Evolutionary conservation across 2,329 filamentous ascomycete genomes (phyloP), one percentile per base, ranked within the genome.

Genomic region (Aspergillus sp.): DNA sequence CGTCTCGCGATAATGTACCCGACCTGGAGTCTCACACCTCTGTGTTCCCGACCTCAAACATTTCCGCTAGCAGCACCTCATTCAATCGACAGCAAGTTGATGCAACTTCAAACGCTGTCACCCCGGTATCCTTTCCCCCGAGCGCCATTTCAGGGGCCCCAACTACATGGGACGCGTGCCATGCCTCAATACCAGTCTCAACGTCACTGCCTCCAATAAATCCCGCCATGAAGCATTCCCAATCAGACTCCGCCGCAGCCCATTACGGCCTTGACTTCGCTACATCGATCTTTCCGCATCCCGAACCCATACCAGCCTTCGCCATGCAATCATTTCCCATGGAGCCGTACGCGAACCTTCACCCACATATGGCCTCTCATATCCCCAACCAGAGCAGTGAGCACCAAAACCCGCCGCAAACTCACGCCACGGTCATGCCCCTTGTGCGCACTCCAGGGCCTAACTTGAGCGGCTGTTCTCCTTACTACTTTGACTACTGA

Each of bases 201-300:
- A 20, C 51, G 8, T 55, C 57, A 18, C 30, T 60, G n/a, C 60
- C 63, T 3, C 53, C 63, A 13, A 39, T 59, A 2, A 56, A 50
- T 38, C 26, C 53, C 7, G n/a, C 42, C 20, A 48, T 18, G 4
- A 57, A 57, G 30, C 56, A 48, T 5, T 15, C 18, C 20, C 11
- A 32, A 13, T 8, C 36, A 18, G 55, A 56, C 11, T 11, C 17
- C 18, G 30, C 26, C 8, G n/a, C 48, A 11, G 17, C 45, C 5
- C 20, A 50, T 9, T 57, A 54, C 89, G 70, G 92, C 81, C 50
- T 50, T 20, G 38, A 45, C 32, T 53, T 54, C 30, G 36, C 50
- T n/a, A 18, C 55, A 5, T 43, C 55, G n/a, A 22, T 49, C 6
- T 56, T 45, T 42, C 26, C 47, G 13, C 48, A 56, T 5, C 45